Percentiles rank a stretch among this genome's conserved stretches.
Evolutionary conservation across 2,329 filamentous ascomycete species (phyloP).

Genomic region (Penicillium sp.): DNA sequence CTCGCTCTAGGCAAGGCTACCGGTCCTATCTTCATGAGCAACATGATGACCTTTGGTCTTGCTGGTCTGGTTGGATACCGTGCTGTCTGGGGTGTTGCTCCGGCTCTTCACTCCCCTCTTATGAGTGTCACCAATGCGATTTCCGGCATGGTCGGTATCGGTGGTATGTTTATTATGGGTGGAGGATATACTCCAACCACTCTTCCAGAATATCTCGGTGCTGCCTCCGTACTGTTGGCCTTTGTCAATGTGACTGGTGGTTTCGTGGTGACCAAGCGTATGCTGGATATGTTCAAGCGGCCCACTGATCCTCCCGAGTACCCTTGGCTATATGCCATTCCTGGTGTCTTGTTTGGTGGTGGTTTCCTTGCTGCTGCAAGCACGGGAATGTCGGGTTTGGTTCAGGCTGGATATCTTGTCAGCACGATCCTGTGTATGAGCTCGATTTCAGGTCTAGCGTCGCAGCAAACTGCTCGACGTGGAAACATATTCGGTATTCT

Average conservation of each 20-base stretch:
- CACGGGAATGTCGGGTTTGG: conserved; percentile 81
- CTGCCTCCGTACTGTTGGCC: conserved; percentile 78
- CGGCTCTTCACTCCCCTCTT: conserved; percentile 82
- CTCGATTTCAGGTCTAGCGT: conserved; percentile 80
- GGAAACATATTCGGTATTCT: conserved; percentile 88
- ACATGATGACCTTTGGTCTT: conserved; percentile 82
- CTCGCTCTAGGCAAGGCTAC: conserved; percentile 81
- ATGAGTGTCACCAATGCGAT: conserved; percentile 96
- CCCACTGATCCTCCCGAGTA: conserved; percentile 88
- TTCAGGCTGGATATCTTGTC: conserved; percentile 85
- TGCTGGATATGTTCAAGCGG: conserved; percentile 90
- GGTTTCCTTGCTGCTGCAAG: conserved; percentile 80
- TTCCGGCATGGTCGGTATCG: conserved; percentile 87
- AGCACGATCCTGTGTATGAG: conserved; percentile 85
- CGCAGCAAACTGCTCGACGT: conserved; percentile 80
- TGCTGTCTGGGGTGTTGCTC: conserved; percentile 84
- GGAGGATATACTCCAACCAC: conserved; percentile 79
- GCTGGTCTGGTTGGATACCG: conserved; percentile 87
- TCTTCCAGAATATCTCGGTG: conserved; percentile 78
- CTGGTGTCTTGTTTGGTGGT: conserved; percentile 76
- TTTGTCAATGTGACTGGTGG: conserved; percentile 90
- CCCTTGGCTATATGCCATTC: conserved; percentile 83
- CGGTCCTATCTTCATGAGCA: conserved; percentile 83
- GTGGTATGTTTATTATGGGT: conserved; percentile 86
- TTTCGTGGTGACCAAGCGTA: conserved; percentile 89